Evolutionary conservation across 495 filamentous ascomycete species (phyloP).

Genomic region (Aspergillus affinis): DNA sequence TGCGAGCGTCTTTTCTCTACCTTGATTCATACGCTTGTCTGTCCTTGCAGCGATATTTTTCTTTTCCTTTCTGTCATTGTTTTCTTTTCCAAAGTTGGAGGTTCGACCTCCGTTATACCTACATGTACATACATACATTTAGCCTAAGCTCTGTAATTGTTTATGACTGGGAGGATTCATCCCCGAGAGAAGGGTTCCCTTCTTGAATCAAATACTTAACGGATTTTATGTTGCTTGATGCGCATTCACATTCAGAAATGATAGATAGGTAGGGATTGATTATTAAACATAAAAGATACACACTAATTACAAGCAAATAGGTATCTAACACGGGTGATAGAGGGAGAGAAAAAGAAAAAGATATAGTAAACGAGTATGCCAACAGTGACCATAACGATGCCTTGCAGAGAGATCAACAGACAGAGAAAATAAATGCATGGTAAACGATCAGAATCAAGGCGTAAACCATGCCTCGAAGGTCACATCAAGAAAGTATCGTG

Average conservation of each 20-base stretch:
- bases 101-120: not conserved
- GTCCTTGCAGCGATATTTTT: not conserved
- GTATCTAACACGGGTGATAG: slow-evolving; percentile 36
- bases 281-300: slow-evolving; percentile 9
- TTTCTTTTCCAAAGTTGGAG: not conserved
- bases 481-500: slow-evolving; percentile 6
- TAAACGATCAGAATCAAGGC: too few species aligned
- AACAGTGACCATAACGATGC: slow-evolving; percentile 10
- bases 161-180: not conserved
- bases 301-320: slow-evolving; percentile 41
- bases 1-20: not conserved
- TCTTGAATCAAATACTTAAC: not conserved
- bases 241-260: too few species aligned
- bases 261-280: not conserved
- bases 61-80: not conserved
- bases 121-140: not conserved
- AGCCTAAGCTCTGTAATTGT: not conserved
- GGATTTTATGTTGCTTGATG: not conserved
- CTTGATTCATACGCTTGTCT: not conserved
- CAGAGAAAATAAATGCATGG: not conserved
- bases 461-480: slow-evolving; percentile 1
- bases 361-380: slow-evolving; percentile 12
- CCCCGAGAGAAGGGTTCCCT: too few species aligned
- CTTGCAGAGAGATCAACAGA: not conserved
- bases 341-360: not conserved